Evolutionary conservation across 2,329 filamentous ascomycete genomes (phyloP).

Genomic region (Colletotrichum sp.): DNA sequence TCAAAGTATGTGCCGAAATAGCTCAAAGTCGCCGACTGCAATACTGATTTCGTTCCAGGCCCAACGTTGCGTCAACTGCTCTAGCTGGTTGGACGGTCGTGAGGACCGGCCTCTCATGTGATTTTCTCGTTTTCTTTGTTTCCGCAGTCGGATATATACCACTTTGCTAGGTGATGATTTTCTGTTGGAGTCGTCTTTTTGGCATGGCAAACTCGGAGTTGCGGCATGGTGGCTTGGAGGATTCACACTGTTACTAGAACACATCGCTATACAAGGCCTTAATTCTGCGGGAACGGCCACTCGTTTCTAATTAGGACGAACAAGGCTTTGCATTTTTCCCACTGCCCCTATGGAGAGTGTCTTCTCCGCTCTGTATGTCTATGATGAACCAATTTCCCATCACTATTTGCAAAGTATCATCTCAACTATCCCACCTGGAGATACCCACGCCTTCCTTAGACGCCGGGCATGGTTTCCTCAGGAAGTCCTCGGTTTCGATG

Average conservation of each 20-base stretch:
- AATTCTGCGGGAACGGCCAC: not conserved
- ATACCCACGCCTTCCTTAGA: not conserved
- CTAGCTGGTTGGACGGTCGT: constrained; percentile 56
- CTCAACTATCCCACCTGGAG: not conserved
- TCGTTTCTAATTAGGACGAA: not conserved
- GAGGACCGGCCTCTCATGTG: constrained; percentile 38
- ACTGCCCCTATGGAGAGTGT: not conserved
- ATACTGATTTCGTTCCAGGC: constrained; percentile 32
- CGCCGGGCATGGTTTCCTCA: not conserved
- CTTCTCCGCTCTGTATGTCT: not conserved
- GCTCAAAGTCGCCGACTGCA: not conserved
- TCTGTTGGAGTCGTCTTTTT: not conserved
- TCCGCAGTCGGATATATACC: not conserved
- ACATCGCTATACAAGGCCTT: not conserved
- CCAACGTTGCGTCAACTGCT: constrained; percentile 52
- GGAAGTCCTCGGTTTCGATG: not conserved
- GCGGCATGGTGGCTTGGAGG: not conserved
- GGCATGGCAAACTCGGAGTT: not conserved
- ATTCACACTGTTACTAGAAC: not conserved
- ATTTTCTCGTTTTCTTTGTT: not conserved
- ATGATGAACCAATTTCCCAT: not conserved
- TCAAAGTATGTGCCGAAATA: constrained; percentile 54
- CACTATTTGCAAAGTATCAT: not conserved
- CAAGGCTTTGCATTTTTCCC: not conserved
- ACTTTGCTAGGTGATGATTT: not conserved